phyloP scores from a whole-genome alignment of 371 early-diverging fungal species.

The Entomophthora muscae region DNA sequence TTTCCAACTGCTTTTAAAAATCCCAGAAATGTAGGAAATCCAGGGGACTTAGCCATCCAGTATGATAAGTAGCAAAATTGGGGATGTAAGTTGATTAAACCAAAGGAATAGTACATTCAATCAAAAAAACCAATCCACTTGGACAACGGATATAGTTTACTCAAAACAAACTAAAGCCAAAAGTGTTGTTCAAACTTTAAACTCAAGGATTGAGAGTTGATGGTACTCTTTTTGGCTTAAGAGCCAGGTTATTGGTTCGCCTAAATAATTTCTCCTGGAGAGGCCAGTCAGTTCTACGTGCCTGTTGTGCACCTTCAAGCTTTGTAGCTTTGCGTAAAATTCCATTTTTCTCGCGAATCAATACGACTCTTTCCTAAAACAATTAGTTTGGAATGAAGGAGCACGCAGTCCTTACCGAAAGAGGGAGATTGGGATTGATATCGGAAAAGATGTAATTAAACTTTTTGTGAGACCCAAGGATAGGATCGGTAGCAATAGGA shows the following conservation, averaged over 20 bases:
- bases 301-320: background rate
- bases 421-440: background rate
- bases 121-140: background rate
- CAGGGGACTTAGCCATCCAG: too few species aligned
- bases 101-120: background rate
- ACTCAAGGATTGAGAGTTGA: background rate
- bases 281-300: background rate
- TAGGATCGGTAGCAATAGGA: background rate
- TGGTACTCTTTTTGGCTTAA: background rate
- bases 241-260: background rate
- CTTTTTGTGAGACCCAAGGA: background rate
- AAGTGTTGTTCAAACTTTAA: background rate
- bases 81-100: background rate
- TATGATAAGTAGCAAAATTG: too few species aligned
- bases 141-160: background rate
- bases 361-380: background rate
- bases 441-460: background rate
- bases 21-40: too few species aligned
- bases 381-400: too few species aligned
- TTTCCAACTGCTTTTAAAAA: too few species aligned
- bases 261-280: background rate
- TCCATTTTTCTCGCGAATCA: background rate
- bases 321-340: background rate
- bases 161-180: background rate
- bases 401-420: too few species aligned